These are phyloP conservation scores for Penicillium brevicompactum DNA, from an alignment of 2,329 filamentous ascomycete species.

Conservation along the genomic window DNA sequence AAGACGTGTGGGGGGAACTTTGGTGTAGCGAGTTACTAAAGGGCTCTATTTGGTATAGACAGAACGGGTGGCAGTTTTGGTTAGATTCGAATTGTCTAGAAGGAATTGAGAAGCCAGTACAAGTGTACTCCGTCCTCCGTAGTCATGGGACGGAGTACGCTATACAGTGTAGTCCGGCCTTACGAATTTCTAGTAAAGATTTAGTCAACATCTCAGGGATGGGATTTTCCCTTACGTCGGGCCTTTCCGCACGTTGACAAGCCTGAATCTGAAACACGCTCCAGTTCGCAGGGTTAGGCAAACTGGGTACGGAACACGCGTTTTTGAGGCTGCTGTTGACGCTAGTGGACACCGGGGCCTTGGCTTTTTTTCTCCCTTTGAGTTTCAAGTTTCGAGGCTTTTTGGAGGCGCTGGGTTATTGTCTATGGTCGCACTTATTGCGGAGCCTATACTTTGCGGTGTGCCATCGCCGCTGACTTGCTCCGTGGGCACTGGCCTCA, in stretches of 20 bases:
- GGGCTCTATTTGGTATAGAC: neutral
- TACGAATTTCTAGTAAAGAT: neutral
- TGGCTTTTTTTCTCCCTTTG: constrained; percentile 13
- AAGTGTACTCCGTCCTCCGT: too few relatives aligned
- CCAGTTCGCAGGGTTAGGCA: constrained; percentile 12
- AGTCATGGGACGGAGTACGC: too few relatives aligned
- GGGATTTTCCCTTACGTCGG: constrained; percentile 6
- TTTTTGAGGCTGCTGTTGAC: constrained; percentile 20
- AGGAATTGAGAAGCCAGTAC: neutral
- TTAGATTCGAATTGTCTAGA: neutral
- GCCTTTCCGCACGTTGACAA: constrained; percentile 18
- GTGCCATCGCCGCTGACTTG: constrained; percentile 3
- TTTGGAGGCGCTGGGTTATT: constrained; percentile 2
- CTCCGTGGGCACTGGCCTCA: constrained; percentile 7
- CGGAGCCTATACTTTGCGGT: constrained; percentile 9
- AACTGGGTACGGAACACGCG: constrained; percentile 25
- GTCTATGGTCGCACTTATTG: constrained; percentile 5
- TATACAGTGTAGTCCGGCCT: too few relatives aligned
- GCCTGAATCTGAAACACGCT: constrained; percentile 23
- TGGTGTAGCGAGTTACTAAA: neutral
- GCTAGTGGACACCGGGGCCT: constrained; percentile 21
- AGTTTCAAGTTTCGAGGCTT: constrained; percentile 7
- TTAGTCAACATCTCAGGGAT: neutral
- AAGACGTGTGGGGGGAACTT: constrained; percentile 1
- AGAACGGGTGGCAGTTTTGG: neutral